Percentiles rank a stretch among this genome's conserved stretches.
Evolutionary conservation across 176 grass and related monocot species (phyloP).

Genomic region (Bonia amplexicaulis): DNA sequence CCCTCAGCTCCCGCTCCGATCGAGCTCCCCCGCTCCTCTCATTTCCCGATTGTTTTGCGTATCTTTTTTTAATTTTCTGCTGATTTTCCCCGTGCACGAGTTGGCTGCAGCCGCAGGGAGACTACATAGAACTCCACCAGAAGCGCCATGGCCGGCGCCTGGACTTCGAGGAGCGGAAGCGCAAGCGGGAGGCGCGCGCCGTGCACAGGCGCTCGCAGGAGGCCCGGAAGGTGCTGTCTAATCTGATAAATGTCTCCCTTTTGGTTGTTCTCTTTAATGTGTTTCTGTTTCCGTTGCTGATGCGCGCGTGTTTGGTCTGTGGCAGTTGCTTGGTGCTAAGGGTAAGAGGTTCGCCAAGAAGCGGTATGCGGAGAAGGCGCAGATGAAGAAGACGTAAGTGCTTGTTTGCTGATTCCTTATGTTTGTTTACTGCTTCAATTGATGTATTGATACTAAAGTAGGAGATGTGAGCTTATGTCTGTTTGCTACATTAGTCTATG

Average conservation of each 20-base stretch:
- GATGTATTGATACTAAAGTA: background rate
- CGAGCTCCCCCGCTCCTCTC: background rate
- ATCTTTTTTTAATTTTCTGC: background rate
- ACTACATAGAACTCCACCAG: constrained; percentile 75
- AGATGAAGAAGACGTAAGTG: constrained; percentile 95
- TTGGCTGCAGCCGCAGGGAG: constrained; percentile 74
- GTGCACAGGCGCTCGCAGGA: constrained; percentile 55
- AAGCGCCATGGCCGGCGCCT: constrained; percentile 77
- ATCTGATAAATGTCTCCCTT: background rate
- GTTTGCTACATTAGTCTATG: background rate
- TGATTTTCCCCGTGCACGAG: constrained; percentile 10
- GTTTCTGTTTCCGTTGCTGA: constrained; percentile 3
- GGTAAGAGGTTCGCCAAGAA: constrained; percentile 90
- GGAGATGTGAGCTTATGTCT: background rate
- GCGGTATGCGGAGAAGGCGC: constrained; percentile 80
- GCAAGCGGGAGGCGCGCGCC: constrained; percentile 73
- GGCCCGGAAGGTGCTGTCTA: constrained; percentile 49
- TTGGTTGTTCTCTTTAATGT: background rate
- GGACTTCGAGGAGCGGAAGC: constrained; percentile 74
- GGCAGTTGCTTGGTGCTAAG: constrained; percentile 68
- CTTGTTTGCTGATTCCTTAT: background rate
- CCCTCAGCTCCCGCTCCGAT: background rate
- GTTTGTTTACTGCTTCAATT: background rate
- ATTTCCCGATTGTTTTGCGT: background rate
- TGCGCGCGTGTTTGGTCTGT: background rate